A percentile compares a stretch with the other conserved stretches of the same genome.
Evolutionary conservation across 345 rosid species (phyloP).

Genomic region (Tarenaya hassleriana): DNA sequence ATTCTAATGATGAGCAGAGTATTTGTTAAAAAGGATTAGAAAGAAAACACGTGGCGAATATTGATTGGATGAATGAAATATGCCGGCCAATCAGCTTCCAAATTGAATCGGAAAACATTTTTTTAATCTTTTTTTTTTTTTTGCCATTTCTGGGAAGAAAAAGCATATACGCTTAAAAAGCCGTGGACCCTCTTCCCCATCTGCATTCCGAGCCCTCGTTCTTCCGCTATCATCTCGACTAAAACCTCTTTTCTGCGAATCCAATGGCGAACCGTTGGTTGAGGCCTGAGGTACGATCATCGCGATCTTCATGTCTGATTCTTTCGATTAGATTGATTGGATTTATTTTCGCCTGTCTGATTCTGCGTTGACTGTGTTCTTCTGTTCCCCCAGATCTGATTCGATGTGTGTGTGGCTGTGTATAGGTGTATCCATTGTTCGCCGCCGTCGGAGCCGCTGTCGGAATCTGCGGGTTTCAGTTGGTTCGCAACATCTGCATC

Average conservation of each 20-base stretch:
- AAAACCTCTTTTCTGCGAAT: slow-evolving; percentile 22
- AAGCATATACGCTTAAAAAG: too few relatives aligned
- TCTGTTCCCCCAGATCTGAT: slow-evolving; percentile 17
- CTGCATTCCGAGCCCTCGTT: slow-evolving; percentile 10
- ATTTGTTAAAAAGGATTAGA: too few relatives aligned
- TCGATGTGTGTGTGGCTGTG: not conserved
- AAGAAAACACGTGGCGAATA: too few relatives aligned
- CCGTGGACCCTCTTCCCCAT: too few relatives aligned
- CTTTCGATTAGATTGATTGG: not conserved
- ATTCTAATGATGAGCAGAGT: too few relatives aligned
- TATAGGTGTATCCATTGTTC: slow-evolving; percentile 83
- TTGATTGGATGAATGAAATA: too few relatives aligned
- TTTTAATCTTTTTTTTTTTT: slow-evolving; percentile 60
- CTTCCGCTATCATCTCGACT: slow-evolving; percentile 11
- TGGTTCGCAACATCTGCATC: slow-evolving; percentile 78
- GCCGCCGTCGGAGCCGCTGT: slow-evolving; percentile 85
- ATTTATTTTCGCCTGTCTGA: not conserved
- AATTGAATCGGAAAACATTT: too few relatives aligned
- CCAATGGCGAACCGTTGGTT: slow-evolving; percentile 64
- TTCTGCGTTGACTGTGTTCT: slow-evolving; percentile 5
- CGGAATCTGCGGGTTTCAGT: slow-evolving; percentile 77
- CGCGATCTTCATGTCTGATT: not conserved
- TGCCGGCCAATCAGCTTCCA: too few relatives aligned
- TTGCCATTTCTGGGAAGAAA: too few relatives aligned
- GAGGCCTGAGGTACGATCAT: slow-evolving; percentile 62